Evolutionary conservation across 2,329 filamentous ascomycete genomes (phyloP).

Genomic region (Chaetomium sp.): DNA sequence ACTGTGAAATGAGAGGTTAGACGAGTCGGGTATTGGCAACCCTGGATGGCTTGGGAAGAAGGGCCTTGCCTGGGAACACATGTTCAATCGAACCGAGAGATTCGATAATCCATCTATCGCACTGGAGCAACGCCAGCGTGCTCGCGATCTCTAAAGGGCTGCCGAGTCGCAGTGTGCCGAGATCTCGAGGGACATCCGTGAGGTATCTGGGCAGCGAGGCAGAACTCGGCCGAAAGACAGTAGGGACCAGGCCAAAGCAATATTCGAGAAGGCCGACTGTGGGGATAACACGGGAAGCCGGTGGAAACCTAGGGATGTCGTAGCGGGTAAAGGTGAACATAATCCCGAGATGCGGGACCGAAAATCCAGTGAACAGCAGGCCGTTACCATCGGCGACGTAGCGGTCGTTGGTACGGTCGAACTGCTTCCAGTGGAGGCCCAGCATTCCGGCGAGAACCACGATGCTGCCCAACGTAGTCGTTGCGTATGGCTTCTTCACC

Average conservation of each 20-base stretch:
- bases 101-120: neutral
- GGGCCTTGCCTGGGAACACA: neutral
- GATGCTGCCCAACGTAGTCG: constrained; percentile 53
- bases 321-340: neutral
- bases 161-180: neutral
- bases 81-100: neutral
- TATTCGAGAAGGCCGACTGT: neutral
- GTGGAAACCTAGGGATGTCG: neutral
- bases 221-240: neutral
- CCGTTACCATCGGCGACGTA: neutral
- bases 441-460: constrained; percentile 52
- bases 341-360: neutral
- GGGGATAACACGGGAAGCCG: neutral
- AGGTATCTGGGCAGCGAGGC: neutral
- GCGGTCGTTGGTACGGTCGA: neutral
- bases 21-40: too few species aligned
- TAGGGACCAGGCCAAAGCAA: neutral
- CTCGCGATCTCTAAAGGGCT: neutral
- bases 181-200: neutral
- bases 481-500: constrained; percentile 49
- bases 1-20: neutral
- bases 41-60: too few species aligned
- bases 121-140: neutral
- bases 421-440: constrained; percentile 37
- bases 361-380: neutral